Evolutionary conservation across 2,329 filamentous ascomycete species (phyloP), one percentile per base, ranked within the genome.

Genomic region (Ophiocordyceps robertsii): DNA sequence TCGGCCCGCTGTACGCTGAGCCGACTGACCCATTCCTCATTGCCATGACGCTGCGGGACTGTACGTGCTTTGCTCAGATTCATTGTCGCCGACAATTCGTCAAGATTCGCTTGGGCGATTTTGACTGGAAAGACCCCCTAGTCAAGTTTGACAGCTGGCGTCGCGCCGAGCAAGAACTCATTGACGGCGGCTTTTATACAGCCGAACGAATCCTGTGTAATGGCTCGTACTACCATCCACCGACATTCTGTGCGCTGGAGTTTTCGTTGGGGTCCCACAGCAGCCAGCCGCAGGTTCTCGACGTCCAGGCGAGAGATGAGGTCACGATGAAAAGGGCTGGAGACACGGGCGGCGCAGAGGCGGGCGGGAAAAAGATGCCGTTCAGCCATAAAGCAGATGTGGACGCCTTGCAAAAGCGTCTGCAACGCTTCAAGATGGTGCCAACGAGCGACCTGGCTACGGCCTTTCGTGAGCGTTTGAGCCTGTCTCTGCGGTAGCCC

Each of bases 31-130:
- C 62, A 27, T 78, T 84, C 46, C 70, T 74, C 12, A 66, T 84
- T 7, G 82, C 83, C 43, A 90, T 90, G 84, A 89, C 85, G 4
- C 59, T 92, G 49, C 69, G 85, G 40, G 85, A 92, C 64, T 88
- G 84, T 57, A 85, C 82, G 4, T 73, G 84, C 51, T 88, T 82
- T 54, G 65, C 86, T 35, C 75, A 76, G 52, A 70, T 87, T 43
- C 60, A 60, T 37, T 51, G 48, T 14, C 42, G 49, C 8, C 46
- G 52, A 1, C 47, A 51, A 7, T 55, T 57, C 1, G 58, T 78
- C 7, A 68, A 75, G 43, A 69, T 76, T 37, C 75, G 81, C 42
- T 69, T 92, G 10, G 83, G 81, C 2, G 85, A 92, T 55, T 69
- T 90, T 37, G 85, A 92, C 60, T 72, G 83, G 53, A 92, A 92